These are phyloP conservation scores for Leptodermis oblonga DNA, from an alignment of 257 asterid genomes.

Conservation along the genomic window DNA sequence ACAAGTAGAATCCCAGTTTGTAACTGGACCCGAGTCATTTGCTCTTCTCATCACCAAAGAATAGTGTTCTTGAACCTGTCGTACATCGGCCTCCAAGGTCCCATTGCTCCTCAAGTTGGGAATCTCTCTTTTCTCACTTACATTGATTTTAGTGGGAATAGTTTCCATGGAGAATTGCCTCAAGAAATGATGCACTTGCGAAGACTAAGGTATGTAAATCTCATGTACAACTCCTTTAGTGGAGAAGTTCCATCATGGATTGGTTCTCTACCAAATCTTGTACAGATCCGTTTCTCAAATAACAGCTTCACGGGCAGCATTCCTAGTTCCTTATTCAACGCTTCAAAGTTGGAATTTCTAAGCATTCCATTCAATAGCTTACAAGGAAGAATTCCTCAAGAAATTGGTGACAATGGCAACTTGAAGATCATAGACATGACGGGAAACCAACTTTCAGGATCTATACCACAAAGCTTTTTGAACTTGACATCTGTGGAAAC, in stretches of 20 bases:
- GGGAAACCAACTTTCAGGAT: slow-evolving; percentile 15
- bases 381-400: slow-evolving; percentile 13
- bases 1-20: background rate
- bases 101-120: background rate
- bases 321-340: slow-evolving; percentile 19
- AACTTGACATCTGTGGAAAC: slow-evolving; percentile 18
- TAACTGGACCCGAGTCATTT: slow-evolving; percentile 8
- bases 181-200: slow-evolving; percentile 1
- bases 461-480: slow-evolving; percentile 14
- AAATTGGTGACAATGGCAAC: background rate
- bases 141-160: slow-evolving; percentile 21
- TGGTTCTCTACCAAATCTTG: slow-evolving; percentile 12
- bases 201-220: slow-evolving; percentile 5
- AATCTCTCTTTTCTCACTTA: slow-evolving; percentile 20
- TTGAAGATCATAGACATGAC: background rate
- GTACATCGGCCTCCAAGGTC: background rate
- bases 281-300: background rate
- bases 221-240: slow-evolving; percentile 14
- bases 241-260: slow-evolving; percentile 25
- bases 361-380: background rate
- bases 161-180: slow-evolving; percentile 22
- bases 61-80: no score
- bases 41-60: background rate
- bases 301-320: slow-evolving; percentile 19
- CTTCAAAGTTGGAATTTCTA: background rate